Conservation (phyloP, 495 filamentous ascomycete genomes). For the Talaromyces adpressus region DNA sequence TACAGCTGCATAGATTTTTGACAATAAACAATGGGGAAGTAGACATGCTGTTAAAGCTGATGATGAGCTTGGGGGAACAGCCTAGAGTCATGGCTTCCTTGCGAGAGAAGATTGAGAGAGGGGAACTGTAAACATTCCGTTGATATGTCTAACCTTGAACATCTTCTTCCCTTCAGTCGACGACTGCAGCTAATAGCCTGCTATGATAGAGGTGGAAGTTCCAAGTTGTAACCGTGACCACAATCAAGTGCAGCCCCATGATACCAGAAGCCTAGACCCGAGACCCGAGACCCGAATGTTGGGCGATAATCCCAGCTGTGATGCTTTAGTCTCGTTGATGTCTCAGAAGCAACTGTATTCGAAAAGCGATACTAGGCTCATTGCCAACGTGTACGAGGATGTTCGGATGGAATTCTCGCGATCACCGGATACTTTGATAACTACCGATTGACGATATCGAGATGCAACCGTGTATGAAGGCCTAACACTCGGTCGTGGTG, state of each 20-base stretch:
- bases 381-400: constrained; percentile 23
- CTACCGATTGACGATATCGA: background rate
- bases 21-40: background rate
- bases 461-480: background rate
- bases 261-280: no score
- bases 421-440: constrained; percentile 9
- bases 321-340: constrained; percentile 2
- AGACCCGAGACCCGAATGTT: background rate
- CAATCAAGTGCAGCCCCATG: no score
- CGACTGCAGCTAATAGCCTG: no score
- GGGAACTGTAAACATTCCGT: background rate
- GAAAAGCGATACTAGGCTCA: constrained; percentile 16
- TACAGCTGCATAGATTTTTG: background rate
- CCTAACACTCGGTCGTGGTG: constrained; percentile 8
- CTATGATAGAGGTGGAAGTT: no score
- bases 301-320: constrained; percentile 15
- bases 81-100: background rate
- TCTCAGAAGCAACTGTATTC: constrained; percentile 21
- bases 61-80: background rate
- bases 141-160: background rate
- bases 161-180: background rate
- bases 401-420: constrained; percentile 17
- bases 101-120: background rate
- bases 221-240: background rate
- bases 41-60: background rate